Evolutionary conservation across 371 early-diverging fungal genomes (phyloP), one percentile per base, ranked within the genome.

Genomic region (Capillidium rhysosporum): DNA sequence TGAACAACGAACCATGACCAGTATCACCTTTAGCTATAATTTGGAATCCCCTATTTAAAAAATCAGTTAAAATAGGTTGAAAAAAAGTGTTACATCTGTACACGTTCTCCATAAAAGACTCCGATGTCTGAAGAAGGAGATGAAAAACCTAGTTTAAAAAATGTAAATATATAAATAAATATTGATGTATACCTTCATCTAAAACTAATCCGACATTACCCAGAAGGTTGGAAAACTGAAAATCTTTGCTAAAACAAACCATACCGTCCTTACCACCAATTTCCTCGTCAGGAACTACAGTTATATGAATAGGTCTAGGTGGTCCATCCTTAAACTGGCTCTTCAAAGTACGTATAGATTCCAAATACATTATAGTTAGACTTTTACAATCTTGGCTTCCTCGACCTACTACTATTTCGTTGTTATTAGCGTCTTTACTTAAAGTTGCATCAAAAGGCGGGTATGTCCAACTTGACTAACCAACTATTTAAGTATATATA

Each of bases 361-460:
- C 86, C 34, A 84, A 68, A 62, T 65, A 69, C 68, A 63, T 67
- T 30, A 68, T 68, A 20, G 86, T 86, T 41, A 86, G 82, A 57
- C 80, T 80, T 64, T 88, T 88, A 84, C 84, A 84, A 61, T 88
- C 89, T 63, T 88, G 86, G 1, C 82, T 56, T 0, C 88, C 89
- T 38, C 89, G 76, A 10, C 84, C 89, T 57, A 71, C 62, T 60
- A 88, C 85, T 40, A 68, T 63, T 39, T 73, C 74, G 43, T 81
- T 75, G 26, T 64, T 67, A 54, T 60, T 62, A 7, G 61, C 65
- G 4, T 55, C 61, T 39, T 68, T 53, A 31, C 67, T 65, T 25
- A 76, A 75, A 40, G 61, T 63, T n/a, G 84, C 89, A 2, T 67
- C 77, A 57, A 85, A 86, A 1, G 89, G 83, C 34, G 71, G 72